These are phyloP conservation scores for Podospora didyma DNA, from an alignment of 495 filamentous ascomycete species.

Conservation along the genomic window DNA sequence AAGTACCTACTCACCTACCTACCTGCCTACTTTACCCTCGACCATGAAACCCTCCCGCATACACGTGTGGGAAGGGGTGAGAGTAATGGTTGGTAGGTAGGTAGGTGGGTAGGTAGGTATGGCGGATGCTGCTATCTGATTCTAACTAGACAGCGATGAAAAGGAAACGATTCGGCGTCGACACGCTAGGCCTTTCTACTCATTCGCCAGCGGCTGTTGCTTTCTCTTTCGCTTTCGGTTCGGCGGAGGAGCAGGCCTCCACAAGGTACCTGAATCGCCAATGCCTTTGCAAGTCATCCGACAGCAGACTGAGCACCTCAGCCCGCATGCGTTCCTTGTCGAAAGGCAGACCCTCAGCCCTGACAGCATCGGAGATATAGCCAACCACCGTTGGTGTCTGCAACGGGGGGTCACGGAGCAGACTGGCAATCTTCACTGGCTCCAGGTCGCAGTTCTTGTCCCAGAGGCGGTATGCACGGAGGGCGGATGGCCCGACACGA, in stretches of 20 bases:
- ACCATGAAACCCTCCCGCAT: too few relatives aligned
- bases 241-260: background rate
- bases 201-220: too few relatives aligned
- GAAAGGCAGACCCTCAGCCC: slow-evolving; percentile 37
- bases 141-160: too few relatives aligned
- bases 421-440: slow-evolving; percentile 39
- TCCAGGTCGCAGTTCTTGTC: slow-evolving; percentile 40
- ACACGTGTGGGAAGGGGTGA: too few relatives aligned
- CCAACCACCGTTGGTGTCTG: slow-evolving; percentile 40
- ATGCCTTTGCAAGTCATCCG: background rate
- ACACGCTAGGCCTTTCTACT: too few relatives aligned
- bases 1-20: background rate
- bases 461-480: slow-evolving; percentile 64
- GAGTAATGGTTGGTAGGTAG: too few relatives aligned
- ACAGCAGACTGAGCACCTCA: slow-evolving; percentile 25
- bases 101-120: background rate
- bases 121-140: background rate
- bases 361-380: slow-evolving; percentile 46
- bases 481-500: slow-evolving; percentile 24
- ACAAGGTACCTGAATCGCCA: background rate
- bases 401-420: slow-evolving; percentile 55
- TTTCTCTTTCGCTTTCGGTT: background rate
- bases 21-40: too few relatives aligned
- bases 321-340: slow-evolving; percentile 27
- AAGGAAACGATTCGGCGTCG: too few relatives aligned